phyloP scores from a whole-genome alignment of 2,329 filamentous ascomycete species.

The Penicillium carneum region DNA sequence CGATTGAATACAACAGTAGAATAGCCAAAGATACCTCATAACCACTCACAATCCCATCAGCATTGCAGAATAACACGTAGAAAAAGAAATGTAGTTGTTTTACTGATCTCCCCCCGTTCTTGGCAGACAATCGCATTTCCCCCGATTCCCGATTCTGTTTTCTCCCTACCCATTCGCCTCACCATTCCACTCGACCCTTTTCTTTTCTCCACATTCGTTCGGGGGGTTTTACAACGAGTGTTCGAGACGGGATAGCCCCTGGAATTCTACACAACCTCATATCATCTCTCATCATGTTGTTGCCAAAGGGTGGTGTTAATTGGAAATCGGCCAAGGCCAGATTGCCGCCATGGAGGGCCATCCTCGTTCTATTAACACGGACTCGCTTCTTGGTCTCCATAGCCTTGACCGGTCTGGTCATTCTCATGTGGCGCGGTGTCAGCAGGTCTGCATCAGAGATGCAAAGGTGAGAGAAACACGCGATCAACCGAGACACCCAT shows the following conservation, averaged over 20 bases:
- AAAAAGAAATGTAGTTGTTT: constrained; percentile 14
- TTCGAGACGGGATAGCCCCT: constrained; percentile 32
- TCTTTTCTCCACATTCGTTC: constrained; percentile 38
- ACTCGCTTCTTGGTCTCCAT: constrained; percentile 79
- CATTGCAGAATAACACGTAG: neutral
- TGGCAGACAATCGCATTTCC: constrained; percentile 28
- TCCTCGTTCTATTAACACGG: constrained; percentile 74
- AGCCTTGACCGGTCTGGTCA: constrained; percentile 71
- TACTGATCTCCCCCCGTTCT: constrained; percentile 23
- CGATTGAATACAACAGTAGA: neutral
- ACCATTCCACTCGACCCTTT: constrained; percentile 10
- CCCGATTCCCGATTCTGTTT: constrained; percentile 34
- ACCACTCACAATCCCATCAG: neutral
- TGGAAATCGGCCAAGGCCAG: constrained; percentile 89
- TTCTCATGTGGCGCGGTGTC: constrained; percentile 89
- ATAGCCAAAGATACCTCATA: neutral
- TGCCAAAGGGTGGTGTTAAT: constrained; percentile 85
- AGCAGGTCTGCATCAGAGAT: constrained; percentile 81
- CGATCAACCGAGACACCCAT: neutral
- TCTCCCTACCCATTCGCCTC: constrained; percentile 27
- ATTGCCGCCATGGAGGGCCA: constrained; percentile 76
- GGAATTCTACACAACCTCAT: constrained; percentile 20
- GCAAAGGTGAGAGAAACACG: constrained; percentile 73
- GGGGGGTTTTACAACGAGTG: constrained; percentile 36
- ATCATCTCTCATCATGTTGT: constrained; percentile 80